phyloP scores from a whole-genome alignment of 2,329 filamentous ascomycete genomes.

The Fusarium illudens region DNA sequence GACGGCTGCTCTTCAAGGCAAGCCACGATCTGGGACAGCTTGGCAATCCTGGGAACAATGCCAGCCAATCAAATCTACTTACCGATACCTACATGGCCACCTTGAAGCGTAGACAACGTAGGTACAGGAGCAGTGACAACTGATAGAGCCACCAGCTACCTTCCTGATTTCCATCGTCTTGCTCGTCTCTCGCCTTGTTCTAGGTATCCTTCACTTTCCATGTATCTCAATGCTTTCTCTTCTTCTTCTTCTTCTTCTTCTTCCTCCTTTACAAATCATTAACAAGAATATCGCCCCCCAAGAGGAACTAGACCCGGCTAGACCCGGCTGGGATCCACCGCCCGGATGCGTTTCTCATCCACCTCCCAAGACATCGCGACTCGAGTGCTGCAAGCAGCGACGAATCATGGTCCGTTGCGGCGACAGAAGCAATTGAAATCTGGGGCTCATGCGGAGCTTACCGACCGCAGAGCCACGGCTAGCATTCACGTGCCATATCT shows the following conservation, averaged over 20 bases:
- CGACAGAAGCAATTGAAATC: background rate
- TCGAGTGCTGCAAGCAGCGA: background rate
- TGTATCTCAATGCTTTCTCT: background rate
- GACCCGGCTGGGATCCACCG: background rate
- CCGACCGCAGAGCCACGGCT: background rate
- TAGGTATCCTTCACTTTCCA: background rate
- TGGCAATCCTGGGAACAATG: background rate
- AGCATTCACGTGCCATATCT: background rate
- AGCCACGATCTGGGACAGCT: background rate
- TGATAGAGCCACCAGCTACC: background rate
- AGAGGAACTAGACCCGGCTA: constrained; percentile 2
- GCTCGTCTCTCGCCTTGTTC: background rate
- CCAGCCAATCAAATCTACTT: background rate
- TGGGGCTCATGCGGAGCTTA: background rate
- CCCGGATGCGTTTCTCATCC: background rate
- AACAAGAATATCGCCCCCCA: background rate
- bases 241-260: background rate
- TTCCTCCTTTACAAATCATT: background rate
- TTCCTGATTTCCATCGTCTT: background rate
- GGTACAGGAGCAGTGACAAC: background rate
- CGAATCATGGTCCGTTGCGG: background rate
- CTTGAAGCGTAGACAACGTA: background rate
- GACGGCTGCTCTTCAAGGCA: background rate
- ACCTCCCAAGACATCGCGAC: background rate
- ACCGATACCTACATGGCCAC: background rate